Evolutionary conservation across 2,329 filamentous ascomycete species (phyloP).

Genomic region (Pseudohalonectria lignicola): DNA sequence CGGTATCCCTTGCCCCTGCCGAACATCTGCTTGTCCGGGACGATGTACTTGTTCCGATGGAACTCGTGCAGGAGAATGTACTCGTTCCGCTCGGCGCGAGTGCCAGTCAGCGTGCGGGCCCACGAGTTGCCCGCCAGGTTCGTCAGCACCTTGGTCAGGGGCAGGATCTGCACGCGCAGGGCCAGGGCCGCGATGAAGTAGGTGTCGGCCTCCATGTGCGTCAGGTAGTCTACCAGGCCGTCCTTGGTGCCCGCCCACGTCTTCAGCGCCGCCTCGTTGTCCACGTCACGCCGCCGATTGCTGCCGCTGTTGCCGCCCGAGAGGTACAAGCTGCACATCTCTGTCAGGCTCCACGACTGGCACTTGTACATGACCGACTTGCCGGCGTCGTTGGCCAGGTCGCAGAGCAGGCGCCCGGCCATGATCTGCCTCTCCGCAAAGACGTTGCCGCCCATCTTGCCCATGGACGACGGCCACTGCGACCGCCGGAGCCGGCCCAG

Average conservation of each 20-base stretch:
- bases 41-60: constrained; percentile 93
- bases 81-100: constrained; percentile 93
- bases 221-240: constrained; percentile 86
- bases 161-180: constrained; percentile 80
- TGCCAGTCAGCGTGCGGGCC: constrained; percentile 91
- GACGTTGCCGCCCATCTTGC: constrained; percentile 77
- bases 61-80: constrained; percentile 99
- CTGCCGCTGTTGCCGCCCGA: constrained; percentile 36
- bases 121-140: constrained; percentile 97
- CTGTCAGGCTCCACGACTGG: constrained; percentile 93
- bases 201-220: constrained; percentile 89
- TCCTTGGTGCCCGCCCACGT: constrained; percentile 76
- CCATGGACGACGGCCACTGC: constrained; percentile 80
- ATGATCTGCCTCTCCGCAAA: constrained; percentile 89
- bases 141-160: constrained; percentile 87
- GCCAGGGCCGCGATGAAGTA: constrained; percentile 91
- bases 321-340: constrained; percentile 92
- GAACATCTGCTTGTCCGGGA: constrained; percentile 84
- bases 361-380: constrained; percentile 97
- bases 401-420: constrained; percentile 80
- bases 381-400: constrained; percentile 90
- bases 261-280: constrained; percentile 78
- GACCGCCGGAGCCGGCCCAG: constrained; percentile 76
- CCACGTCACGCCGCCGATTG: constrained; percentile 68
- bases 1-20: constrained; percentile 25